Base-by-base conservation (phyloP, 148 eudicot genomes). In the Drosera capensis region DNA sequence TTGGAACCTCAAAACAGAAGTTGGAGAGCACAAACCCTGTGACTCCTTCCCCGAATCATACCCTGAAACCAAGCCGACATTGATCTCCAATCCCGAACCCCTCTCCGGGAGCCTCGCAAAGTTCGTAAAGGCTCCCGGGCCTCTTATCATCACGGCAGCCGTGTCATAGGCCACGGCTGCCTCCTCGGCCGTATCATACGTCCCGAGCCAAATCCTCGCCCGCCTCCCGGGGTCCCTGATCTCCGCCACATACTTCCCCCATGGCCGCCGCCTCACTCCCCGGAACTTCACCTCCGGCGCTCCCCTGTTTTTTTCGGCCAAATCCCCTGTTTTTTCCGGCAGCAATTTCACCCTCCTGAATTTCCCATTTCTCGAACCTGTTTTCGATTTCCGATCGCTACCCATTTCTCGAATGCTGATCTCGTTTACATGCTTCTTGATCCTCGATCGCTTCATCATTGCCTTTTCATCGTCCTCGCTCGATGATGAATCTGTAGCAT, bases 241-340 rank as follows among this genome's bases (percentile, higher is more conserved):
- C 78, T 84, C 95, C 20, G 95, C 95, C 4, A 82, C 71, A 63
- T 57, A 84, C 40, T 57, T 71, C 4, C 95, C 95, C 82, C 82
- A 80, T 7, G 69, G 64, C 34, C 95, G 69, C 38, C 29, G 71
- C 57, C 94, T 40, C 0, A 79, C 94, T 0, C 94, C 94, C 7
- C 77, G 63, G 41, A 45, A 84, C 57, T 79, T 84, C 62, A 23
- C 57, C 22, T 36, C 59, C 25, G 16, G 26, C 30, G 2, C 31
- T 28, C 31, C 9, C 11, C 21, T 0, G 20, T 48, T 17, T 24
- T 16, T 23, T 8, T 44, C 58, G 21, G 0, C 45, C 36, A 14
- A 14, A 3, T 11, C 31, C 25, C 29, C 42, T 25, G 42, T 4
- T 29, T 23, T 12, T 20, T 22, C 21, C 25, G 14, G 25, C 8